Evolutionary conservation across 257 asterid genomes (phyloP), one percentile per base, ranked within the genome.

Genomic region (Lycium ferocissimum): DNA sequence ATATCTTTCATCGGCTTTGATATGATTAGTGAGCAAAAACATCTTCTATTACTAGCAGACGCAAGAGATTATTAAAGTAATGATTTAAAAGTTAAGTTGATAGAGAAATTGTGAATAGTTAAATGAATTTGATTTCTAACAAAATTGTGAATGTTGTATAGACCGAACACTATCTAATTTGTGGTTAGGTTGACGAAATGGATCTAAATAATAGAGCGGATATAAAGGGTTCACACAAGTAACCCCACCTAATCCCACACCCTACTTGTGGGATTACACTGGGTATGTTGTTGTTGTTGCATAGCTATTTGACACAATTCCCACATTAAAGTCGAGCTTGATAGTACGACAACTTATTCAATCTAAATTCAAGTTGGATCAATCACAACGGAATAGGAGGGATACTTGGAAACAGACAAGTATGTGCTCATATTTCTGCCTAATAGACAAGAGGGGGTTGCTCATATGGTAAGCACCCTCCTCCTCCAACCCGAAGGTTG

Each of bases 1-100:
- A 37, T 49, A 67, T 67, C 75, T 67, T 35, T 35, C 37, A 45
- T 67, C 6, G 11, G 22, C 20, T 35, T 67, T 67, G 75, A 35
- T 35, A 67, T 35, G 76, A 69, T 37, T 37, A 15, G 53, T 69
- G 76, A 69, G 76, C 22, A 69, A 69, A 69, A 66, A 12, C 73
- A 69, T 15, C 76, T 38, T 37, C 51, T 7, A 69, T 69, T 69
- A 69, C 76, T 69, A 69, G 76, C 15, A 37, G 76, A 22, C 14
- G 6, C 76, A 69, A 69, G 76, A 69, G 51, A 37, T 6, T 15
- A 37, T 37, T 35, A 45, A 69, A 69, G 76, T 69, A 26, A 26
- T 26, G 33, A 26, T 26, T 26, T 26, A 26, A 26, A 26, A 26
- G 33, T 26, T 26, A 35, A 37, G 26, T 14, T 69, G 51, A 37